Evolutionary conservation across 192 early-diverging fungal genomes (phyloP), one percentile per base, ranked within the genome.

Genomic region (Radiomyces spectabilis): DNA sequence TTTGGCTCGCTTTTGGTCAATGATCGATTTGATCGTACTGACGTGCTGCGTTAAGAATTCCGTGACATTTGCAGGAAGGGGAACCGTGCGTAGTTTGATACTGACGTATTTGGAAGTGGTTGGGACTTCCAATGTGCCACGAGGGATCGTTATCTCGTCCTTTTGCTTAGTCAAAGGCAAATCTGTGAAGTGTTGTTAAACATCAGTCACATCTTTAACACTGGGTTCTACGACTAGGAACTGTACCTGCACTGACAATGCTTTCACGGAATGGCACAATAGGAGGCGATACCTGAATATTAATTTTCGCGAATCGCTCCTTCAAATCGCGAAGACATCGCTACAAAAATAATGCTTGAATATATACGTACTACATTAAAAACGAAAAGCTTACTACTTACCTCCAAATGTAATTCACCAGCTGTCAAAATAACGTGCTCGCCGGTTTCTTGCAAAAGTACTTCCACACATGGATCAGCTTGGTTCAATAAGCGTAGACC

Each of bases 251-350:
- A 8, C 43, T 66, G 21, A 86, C 85, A 26, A 98, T 86, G 1
- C 91, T 93, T 70, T 99, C 97, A 42, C 94, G 83, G 73, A 94
- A 99, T 30, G 95, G 94, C 1, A 99, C 95, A 63, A 99, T 90
- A 0, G 97, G 95, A 49, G 84, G 82, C 6, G 93, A 96, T 13
- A 88, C 92, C 57, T 93, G 87, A 54, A 99, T 93, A 37, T 92
- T 88, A 50, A 91, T 91, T 63, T 85, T 85, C 2, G 95, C 97
- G 74, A 93, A 99, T 6, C 91, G 74, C 65, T 98, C 97, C 53
- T 84, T 75, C 32, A 99, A 69, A 70, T 99, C 97, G 35, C 86
- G 89, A 49, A 99, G 68, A 58, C 95, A 98, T 12, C 97, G 80
- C 74, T 85, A 59, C 13, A 57, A 61, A 55, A 5, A 40, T n/a